Conservation (phyloP, 306 rosid genomes). For the Quercus aquifolioides region DNA sequence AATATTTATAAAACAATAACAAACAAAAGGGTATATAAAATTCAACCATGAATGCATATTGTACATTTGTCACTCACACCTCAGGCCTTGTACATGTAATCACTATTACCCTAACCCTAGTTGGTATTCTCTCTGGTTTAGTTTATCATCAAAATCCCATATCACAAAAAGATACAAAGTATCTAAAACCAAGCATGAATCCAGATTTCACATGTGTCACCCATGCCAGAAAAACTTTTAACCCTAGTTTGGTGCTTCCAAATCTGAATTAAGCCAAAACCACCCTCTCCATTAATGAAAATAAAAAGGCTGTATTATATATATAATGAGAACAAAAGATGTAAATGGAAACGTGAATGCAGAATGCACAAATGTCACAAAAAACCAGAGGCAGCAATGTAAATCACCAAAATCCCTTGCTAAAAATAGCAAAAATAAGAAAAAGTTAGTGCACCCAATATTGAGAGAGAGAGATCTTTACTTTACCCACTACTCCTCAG, state of each 20-base stretch:
- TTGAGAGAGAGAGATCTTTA: too few relatives aligned
- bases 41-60: background rate
- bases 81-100: background rate
- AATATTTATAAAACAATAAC: background rate
- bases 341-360: conserved; percentile 52
- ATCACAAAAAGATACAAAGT: background rate
- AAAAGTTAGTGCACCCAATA: conserved; percentile 18
- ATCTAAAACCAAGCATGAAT: conserved; percentile 31
- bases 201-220: conserved; percentile 52
- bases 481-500: conserved; percentile 29
- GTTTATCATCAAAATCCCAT: background rate
- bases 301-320: too few relatives aligned
- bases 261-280: conserved; percentile 27
- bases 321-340: conserved; percentile 29
- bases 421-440: conserved; percentile 48
- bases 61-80: background rate
- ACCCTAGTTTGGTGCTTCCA: conserved; percentile 19
- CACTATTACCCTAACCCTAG: background rate
- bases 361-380: conserved; percentile 74
- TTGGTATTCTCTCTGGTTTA: background rate
- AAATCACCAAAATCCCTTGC: conserved; percentile 43
- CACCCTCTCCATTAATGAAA: background rate
- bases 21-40: background rate
- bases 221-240: conserved; percentile 11
- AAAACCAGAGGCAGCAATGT: conserved; percentile 29